Base-by-base conservation (phyloP, 2,329 filamentous ascomycete genomes). In the Kalmusia sp. region DNA sequence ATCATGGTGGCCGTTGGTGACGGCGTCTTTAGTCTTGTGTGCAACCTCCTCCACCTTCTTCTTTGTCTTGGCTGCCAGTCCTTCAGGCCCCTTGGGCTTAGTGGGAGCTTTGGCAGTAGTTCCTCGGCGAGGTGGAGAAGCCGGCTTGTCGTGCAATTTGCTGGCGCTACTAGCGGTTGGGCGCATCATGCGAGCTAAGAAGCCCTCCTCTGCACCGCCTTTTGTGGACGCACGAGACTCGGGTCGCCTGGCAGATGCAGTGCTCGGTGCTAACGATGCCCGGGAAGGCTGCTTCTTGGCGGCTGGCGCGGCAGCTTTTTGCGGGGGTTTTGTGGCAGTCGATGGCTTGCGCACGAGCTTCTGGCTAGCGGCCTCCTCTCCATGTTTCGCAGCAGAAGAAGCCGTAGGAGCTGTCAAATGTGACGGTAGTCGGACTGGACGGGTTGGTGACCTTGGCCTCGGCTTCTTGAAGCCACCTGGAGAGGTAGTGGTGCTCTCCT, bases 151-250 rank as follows among this genome's bases (percentile, higher is more conserved):
- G 2, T 84, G 78, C 0, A 83, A 82, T 75, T 91, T 92, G 58
- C 81, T 87, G 7, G 87, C 82, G 4, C 87, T 91, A 39, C 84
- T 80, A 38, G 88, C 84, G 0, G 90, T 93, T 2, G 90, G 90
- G 34, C 89, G 81, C 85, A 88, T 92, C 89, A 93, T 92, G 47
- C 90, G 84, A n/a, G 88, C 89, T 22, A 93, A 76, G 74, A 93
- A 93, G 12, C 85, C 76, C 59, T 90, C 87, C 58, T 91, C 87
- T 1, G 89, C 79, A 15, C 83, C 82, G 40, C 79, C 80, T 22
- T 82, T 78, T 55, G 80, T 80, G 57, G 45, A 82, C 64, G 62
- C 79, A 68, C 71, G 79, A 70, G 54, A 82, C 28, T 76, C 76
- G 8, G 79, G 69, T 59, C 83, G 86, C 72, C 85, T 87, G 37